Evolutionary conservation across 1,284 basidiomycete genomes (phyloP).

Genomic region (Sporisorium graminicola): DNA sequence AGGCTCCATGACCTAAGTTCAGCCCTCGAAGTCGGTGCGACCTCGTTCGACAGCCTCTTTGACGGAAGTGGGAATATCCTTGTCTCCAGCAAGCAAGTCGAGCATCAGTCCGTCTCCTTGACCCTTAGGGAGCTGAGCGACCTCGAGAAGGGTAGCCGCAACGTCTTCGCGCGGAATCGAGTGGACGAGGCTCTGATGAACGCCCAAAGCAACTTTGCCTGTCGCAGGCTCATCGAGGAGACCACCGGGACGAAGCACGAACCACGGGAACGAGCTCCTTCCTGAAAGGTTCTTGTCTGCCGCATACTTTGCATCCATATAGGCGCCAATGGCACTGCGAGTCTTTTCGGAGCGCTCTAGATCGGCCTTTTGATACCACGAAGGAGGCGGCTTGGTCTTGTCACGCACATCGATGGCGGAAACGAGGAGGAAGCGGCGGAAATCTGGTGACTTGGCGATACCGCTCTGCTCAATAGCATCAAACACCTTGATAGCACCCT

Average conservation of each 20-base stretch:
- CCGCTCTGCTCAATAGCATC: constrained; percentile 77
- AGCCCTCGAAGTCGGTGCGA: constrained; percentile 71
- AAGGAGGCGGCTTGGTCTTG: constrained; percentile 69
- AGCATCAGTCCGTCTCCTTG: constrained; percentile 74
- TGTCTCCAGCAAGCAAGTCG: constrained; percentile 77
- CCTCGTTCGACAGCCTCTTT: constrained; percentile 74
- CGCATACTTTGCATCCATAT: constrained; percentile 71
- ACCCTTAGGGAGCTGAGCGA: constrained; percentile 75
- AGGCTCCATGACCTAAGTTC: neutral
- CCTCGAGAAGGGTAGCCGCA: constrained; percentile 74
- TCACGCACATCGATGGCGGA: constrained; percentile 78
- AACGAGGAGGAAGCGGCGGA: constrained; percentile 75
- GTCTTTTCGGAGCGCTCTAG: constrained; percentile 67
- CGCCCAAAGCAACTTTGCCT: constrained; percentile 50
- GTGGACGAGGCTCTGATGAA: constrained; percentile 38
- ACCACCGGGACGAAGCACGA: constrained; percentile 78
- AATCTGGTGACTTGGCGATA: constrained; percentile 70
- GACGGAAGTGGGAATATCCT: constrained; percentile 73
- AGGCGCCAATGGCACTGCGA: constrained; percentile 44
- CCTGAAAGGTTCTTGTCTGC: constrained; percentile 78
- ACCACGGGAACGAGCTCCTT: constrained; percentile 77
- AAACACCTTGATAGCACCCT: constrained; percentile 80
- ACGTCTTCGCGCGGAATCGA: constrained; percentile 75
- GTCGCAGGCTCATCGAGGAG: constrained; percentile 73
- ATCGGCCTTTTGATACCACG: constrained; percentile 44